Conservation (phyloP, 202 grass and related monocot genomes). For the Setaria italica region DNA sequence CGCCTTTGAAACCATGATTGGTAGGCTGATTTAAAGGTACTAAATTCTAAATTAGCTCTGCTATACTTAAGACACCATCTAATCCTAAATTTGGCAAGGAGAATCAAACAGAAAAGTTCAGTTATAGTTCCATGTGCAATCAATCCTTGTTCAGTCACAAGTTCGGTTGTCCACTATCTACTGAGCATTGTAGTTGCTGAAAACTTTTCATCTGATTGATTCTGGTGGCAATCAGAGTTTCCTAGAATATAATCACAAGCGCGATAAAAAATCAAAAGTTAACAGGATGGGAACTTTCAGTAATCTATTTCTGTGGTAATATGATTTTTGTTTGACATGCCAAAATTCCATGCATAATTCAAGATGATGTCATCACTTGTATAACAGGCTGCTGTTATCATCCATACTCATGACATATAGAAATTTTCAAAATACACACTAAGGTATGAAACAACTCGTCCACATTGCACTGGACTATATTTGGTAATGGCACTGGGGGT, state of each 20-base stretch:
- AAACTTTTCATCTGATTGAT: neutral
- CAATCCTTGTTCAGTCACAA: neutral
- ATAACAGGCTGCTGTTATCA: neutral
- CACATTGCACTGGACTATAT: neutral
- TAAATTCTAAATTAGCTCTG: neutral
- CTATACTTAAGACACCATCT: neutral
- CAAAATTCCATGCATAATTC: neutral
- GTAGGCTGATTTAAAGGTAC: neutral
- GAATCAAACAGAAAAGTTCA: neutral
- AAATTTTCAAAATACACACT: neutral
- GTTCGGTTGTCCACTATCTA: neutral
- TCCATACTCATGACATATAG: neutral
- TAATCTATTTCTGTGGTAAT: neutral
- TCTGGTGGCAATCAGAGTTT: neutral
- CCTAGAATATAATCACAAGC: neutral
- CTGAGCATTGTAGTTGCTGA: neutral
- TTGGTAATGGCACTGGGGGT: neutral
- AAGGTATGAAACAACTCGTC: neutral
- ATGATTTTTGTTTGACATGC: constrained; percentile 6
- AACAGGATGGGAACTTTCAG: neutral
- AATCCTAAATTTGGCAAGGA: neutral
- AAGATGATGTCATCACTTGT: neutral
- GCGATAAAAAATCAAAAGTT: neutral
- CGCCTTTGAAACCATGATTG: too few species aligned
- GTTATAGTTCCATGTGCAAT: neutral